These are phyloP conservation scores for Leccinum glutinopallens DNA, from an alignment of 1,284 basidiomycete species.

Conservation along the genomic window DNA sequence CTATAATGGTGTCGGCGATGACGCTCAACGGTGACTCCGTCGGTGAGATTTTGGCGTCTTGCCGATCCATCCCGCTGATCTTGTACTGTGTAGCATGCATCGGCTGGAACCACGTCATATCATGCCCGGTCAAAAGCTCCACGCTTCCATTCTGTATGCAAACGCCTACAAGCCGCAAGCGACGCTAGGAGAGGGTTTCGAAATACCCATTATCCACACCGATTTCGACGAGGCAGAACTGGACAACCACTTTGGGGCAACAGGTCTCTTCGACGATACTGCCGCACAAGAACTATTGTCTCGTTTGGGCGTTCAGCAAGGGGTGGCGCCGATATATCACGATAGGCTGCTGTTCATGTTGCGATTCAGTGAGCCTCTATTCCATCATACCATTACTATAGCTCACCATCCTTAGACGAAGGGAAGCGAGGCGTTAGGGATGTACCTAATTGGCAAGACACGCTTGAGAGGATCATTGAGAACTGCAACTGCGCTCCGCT, in stretches of 20 bases:
- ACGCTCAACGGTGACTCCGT: slow-evolving; percentile 19
- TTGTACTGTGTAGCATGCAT: slow-evolving; percentile 22
- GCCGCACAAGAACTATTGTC: slow-evolving; percentile 22
- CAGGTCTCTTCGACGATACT: slow-evolving; percentile 27
- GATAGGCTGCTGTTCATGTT: slow-evolving; percentile 35
- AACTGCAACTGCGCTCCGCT: slow-evolving; percentile 15
- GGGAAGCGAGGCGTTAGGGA: slow-evolving; percentile 26
- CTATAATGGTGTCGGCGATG: slow-evolving; percentile 12
- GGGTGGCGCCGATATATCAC: slow-evolving; percentile 26
- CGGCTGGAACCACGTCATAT: slow-evolving; percentile 27
- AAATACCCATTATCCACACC: slow-evolving; percentile 22
- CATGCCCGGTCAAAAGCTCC: slow-evolving; percentile 35
- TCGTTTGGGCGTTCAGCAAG: slow-evolving; percentile 14
- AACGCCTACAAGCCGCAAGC: slow-evolving; percentile 30
- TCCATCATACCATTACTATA: neutral
- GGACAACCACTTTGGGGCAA: slow-evolving; percentile 27
- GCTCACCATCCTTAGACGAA: slow-evolving; percentile 19
- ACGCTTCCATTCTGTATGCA: slow-evolving; percentile 33
- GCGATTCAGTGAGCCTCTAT: slow-evolving; percentile 24
- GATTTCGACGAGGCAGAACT: slow-evolving; percentile 10
- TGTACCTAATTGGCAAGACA: slow-evolving; percentile 13
- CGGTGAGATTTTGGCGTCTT: neutral
- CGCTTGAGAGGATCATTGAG: slow-evolving; percentile 18
- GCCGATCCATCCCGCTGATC: neutral
- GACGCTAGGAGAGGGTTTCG: slow-evolving; percentile 31